Evolutionary conservation across 2,329 filamentous ascomycete genomes (phyloP), one percentile per base, ranked within the genome.

Genomic region (Ramichloridium luteum): DNA sequence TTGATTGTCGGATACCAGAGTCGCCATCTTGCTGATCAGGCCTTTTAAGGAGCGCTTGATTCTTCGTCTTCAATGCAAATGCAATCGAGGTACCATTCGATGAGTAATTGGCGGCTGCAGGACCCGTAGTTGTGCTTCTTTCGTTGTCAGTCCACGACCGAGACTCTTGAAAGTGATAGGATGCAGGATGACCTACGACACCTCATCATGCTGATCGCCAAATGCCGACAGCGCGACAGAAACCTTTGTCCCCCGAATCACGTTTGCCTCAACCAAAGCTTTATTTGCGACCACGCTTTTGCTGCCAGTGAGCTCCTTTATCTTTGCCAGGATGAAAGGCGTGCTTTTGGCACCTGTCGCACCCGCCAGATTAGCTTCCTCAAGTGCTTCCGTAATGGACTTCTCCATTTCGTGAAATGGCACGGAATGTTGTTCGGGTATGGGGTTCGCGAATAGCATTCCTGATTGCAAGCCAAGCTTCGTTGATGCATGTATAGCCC

Each of bases 361-460:
- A 8, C 78, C 80, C 47, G 76, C 68, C 41, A 71, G 64, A 16
- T 68, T 61, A 4, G 72, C 79, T 46, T 82, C 73, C 13, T 59
- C 57, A 27, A 88, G 65, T 0, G 81, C 82, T 46, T 71, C 65
- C 39, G 72, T 65, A 43, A 90, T 83, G 25, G 76, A 68, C 14
- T 56, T 58, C 43, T 80, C 70, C 69, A 90, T 86, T 47, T 82
- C 71, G 4, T 62, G 56, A 35, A 77, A 74, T 1, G 80, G 71
- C 29, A 94, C 77, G 11, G 73, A 78, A 46, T 68, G 62, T 36
- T 80, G 64, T 32, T 70, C 61, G 0, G 85, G 80, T 20, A 93
- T 80, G 0, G 86, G 88, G 51, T 93, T 96, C 34, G 86, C 86
- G 50, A 98, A 86, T 35, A 86, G 64, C 33, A 94, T 60, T 6